These are phyloP conservation scores for Omphalotus guepiniiformis DNA, from an alignment of 768 basidiomycete genomes.

Conservation along the genomic window DNA sequence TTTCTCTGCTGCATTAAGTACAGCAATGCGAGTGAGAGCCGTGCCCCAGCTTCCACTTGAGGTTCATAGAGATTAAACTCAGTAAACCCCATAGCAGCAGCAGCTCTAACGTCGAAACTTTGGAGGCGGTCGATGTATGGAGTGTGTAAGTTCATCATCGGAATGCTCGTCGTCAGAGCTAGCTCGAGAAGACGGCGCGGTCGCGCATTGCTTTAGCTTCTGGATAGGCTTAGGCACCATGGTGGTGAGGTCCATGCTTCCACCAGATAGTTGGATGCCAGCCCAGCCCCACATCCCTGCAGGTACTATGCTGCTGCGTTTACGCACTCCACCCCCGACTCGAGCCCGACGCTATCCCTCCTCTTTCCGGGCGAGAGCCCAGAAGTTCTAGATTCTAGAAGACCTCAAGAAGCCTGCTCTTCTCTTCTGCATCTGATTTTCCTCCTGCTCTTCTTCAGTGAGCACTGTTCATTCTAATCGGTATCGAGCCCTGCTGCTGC, in stretches of 20 bases:
- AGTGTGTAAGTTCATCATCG: conserved; percentile 7
- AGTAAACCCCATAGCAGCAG: conserved; percentile 11
- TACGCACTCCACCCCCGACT: conserved; percentile 33
- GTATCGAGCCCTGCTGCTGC: conserved; percentile 39
- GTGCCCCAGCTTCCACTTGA: conserved; percentile 14
- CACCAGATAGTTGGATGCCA: conserved; percentile 30
- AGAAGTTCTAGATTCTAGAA: not conserved
- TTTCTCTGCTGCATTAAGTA: conserved; percentile 10
- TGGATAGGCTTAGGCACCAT: conserved; percentile 7
- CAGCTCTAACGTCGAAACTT: conserved; percentile 9
- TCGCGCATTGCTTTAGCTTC: not conserved
- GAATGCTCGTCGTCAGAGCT: conserved; percentile 6
- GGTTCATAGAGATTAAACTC: conserved; percentile 14
- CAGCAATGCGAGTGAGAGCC: conserved; percentile 12
- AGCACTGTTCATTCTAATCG: conserved; percentile 79
- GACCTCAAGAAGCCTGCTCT: not conserved
- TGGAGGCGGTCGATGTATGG: conserved; percentile 1
- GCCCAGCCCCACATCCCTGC: conserved; percentile 89
- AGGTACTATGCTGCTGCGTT: conserved; percentile 67
- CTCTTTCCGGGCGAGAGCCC: too few relatives aligned
- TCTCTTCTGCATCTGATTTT: conserved; percentile 16
- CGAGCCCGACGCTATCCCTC: conserved; percentile 4
- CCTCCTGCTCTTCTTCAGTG: conserved; percentile 75
- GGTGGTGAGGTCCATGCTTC: conserved; percentile 10
- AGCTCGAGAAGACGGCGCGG: not conserved